Evolutionary conservation across 257 asterid genomes (phyloP).

Genomic region (Forsythia viridissima): DNA sequence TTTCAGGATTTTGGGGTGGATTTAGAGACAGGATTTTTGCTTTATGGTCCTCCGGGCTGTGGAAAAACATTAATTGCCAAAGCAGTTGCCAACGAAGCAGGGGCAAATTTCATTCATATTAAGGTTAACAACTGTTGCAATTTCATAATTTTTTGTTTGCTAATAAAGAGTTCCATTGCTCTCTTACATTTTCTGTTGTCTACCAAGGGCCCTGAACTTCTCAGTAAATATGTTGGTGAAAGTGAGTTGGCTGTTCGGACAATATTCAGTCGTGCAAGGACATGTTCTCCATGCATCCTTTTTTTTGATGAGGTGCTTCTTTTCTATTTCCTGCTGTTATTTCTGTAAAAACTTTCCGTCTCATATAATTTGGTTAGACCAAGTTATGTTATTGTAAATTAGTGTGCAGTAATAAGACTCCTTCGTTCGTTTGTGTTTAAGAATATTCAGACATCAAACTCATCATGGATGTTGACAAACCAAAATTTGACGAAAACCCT

Average conservation of each 20-base stretch:
- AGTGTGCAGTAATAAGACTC: neutral
- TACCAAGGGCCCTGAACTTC: conserved; percentile 85
- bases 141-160: conserved; percentile 12
- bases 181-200: conserved; percentile 18
- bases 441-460: neutral
- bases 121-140: conserved; percentile 44
- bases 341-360: conserved; percentile 1
- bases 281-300: conserved; percentile 90
- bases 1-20: conserved; percentile 64
- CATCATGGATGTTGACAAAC: neutral
- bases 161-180: neutral
- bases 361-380: neutral
- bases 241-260: conserved; percentile 84
- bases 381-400: neutral
- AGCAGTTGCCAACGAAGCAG: conserved; percentile 95
- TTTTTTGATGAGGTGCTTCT: conserved; percentile 85
- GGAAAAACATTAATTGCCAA: conserved; percentile 95
- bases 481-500: neutral
- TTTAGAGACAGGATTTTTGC: conserved; percentile 79
- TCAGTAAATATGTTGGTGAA: conserved; percentile 92
- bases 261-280: conserved; percentile 84
- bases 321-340: neutral
- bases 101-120: conserved; percentile 86
- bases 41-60: conserved; percentile 97
- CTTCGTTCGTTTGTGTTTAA: neutral